These are phyloP conservation scores for Ambrosiella beaveri DNA, from an alignment of 2,329 filamentous ascomycete genomes.

Conservation along the genomic window DNA sequence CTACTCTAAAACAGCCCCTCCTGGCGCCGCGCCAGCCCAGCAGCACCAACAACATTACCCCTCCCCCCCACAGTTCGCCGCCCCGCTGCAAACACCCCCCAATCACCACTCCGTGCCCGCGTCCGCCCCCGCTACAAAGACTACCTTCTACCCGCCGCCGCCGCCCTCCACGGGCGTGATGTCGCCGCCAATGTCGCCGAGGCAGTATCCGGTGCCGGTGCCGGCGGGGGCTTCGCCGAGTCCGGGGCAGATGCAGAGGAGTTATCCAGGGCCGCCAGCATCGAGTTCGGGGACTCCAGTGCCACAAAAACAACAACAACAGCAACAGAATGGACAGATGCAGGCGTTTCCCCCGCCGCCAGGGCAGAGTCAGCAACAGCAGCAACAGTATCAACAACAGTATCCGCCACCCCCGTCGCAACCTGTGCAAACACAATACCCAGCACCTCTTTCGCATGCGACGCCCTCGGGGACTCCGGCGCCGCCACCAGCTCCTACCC, in stretches of 20 bases:
- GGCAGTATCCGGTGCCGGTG: too few relatives aligned
- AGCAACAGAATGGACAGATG: too few relatives aligned
- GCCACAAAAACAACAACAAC: too few relatives aligned
- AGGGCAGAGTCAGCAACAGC: too few relatives aligned
- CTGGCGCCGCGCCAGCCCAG: constrained; percentile 19
- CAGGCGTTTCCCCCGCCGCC: too few relatives aligned
- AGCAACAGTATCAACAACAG: too few relatives aligned
- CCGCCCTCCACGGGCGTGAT: constrained; percentile 19
- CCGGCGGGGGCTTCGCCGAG: too few relatives aligned
- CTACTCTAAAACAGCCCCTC: constrained; percentile 22
- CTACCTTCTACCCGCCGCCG: constrained; percentile 29
- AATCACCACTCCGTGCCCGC: constrained; percentile 16
- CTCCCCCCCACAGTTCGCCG: not conserved
- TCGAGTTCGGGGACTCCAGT: too few relatives aligned
- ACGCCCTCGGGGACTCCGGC: not conserved
- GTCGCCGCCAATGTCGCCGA: constrained; percentile 16
- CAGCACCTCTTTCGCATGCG: not conserved
- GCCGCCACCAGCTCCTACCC: not conserved
- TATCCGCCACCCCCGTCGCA: not conserved
- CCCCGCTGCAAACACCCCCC: constrained; percentile 4
- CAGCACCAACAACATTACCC: constrained; percentile 12
- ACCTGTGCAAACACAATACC: not conserved
- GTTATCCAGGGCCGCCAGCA: too few relatives aligned
- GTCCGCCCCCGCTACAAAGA: constrained; percentile 29
- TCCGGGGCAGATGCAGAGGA: too few relatives aligned